Base-by-base conservation (phyloP, 2,329 filamentous ascomycete genomes). In the Aphanocladium album region DNA sequence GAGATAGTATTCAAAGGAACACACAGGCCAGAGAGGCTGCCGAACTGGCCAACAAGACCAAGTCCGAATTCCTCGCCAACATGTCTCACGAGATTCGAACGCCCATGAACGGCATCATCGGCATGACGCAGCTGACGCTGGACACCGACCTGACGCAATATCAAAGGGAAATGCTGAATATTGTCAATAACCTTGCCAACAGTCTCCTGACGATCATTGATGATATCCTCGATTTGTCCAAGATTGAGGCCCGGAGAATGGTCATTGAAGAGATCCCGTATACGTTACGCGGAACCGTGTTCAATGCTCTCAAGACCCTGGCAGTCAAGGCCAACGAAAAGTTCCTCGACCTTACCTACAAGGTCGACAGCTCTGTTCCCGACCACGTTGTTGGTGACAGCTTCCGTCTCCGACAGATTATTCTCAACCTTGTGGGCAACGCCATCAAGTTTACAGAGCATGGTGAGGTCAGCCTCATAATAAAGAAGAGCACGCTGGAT, bases 81-180 rank as follows among this genome's bases (percentile, higher is more conserved):
- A 98, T 98, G 93, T 96, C 91, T 50, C 93, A 98, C 83, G 93
- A 98, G 76, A 98, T 98, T 68, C 86, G 93, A 72, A 99, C 95
- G 39, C 95, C 92, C 1, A 96, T 96, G 84, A 96, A 97, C 78
- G 93, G 93, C 68, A 97, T 97, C 71, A 96, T 97, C 67, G 93
- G 93, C 70, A 97, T 98, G 93, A 97, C 93, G 2, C 93, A 97
- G 74, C 81, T 99, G 60, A 97, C 95, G 1, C 82, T 99, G 58
- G 95, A 99, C 72, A 97, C 93, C 43, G 89, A 98, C 72, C 81
- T 99, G 62, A 96, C 93, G 50, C 90, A 93, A 70, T 96, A 96
- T 70, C 95, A 97, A 70, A 88, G 95, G 67, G 95, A 99, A 77
- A 98, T 98, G 93, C 79, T 98, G 74, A 98, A 97, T 68, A 96